Evolutionary conservation across 1,139 yeast genomes (phyloP), one percentile per base, ranked within the genome.

Genomic region (Spathaspora sp.): DNA sequence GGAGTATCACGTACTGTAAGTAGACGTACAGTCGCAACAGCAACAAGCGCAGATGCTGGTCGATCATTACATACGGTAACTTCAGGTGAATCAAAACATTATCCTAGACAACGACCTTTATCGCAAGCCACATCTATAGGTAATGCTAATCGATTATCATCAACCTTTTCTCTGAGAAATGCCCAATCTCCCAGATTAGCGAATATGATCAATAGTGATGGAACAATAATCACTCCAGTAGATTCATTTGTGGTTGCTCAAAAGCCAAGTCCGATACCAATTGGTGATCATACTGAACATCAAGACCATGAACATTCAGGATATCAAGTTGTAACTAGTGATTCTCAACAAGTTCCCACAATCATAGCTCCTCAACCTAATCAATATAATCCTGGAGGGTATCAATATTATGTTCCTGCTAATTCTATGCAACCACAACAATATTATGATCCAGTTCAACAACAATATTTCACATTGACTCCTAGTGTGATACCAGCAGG

Each of bases 181-280:
- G 56, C 52, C 41, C 64, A 62, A 44, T 68, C 70, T 15, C 73
- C 77, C 13, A 63, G 70, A 47, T 60, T 73, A 43, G 57, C 71
- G 34, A 74, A 73, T 51, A 67, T 74, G 70, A 73, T 74, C 43
- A 74, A 74, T 49, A 72, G 78, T 53, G 80, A 74, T 51, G 79
- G 79, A 2, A 74, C 80, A 2, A 68, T 72, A 9, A 70, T 73
- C 26, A 71, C 79, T 1, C 77, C 79, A 0, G 67, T 72, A 13
- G 78, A 70, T 13, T 61, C 73, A 1, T 46, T 50, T 48, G 63
- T 56, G 5, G 41, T 37, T 24, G 7, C 39, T 11, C 15, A 42
- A 25, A 31, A 31, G 7, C 36, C 16, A 20, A 20, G 23, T 20
- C 23, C 23, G 4, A 20, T 20, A 4, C 23, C 4, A 4, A 20